Conservation (phyloP, 768 basidiomycete species). For the Lentinus brumalis region DNA sequence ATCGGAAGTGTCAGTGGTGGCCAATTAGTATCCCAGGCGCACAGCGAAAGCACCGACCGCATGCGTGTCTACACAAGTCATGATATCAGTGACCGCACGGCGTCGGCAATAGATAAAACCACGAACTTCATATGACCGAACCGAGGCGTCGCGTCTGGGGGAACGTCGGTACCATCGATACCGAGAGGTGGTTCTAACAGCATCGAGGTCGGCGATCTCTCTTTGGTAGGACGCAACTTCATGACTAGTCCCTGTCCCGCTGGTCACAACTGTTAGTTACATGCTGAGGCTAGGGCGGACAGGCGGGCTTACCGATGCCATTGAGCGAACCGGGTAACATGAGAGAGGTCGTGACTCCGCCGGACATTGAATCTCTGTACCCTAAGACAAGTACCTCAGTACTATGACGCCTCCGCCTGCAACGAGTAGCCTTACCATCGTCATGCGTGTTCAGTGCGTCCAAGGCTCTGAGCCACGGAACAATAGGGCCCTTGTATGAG, state of each 20-base stretch:
- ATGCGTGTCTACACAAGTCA: constrained; percentile 54
- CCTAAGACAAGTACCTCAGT: constrained; percentile 24
- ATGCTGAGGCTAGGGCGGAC: background rate
- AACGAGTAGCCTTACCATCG: constrained; percentile 27
- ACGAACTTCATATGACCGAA: constrained; percentile 78
- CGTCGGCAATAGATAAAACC: background rate
- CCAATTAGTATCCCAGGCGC: background rate
- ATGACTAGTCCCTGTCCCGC: constrained; percentile 81
- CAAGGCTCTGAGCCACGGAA: constrained; percentile 68
- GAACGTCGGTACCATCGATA: constrained; percentile 41
- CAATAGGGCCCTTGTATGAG: constrained; percentile 51
- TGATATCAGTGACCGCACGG: background rate
- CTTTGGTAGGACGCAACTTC: constrained; percentile 70
- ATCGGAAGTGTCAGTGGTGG: constrained; percentile 3
- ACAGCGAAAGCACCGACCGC: constrained; percentile 36
- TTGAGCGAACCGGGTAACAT: constrained; percentile 72
- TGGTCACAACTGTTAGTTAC: constrained; percentile 23
- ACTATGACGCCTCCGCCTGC: background rate
- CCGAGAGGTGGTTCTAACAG: constrained; percentile 74
- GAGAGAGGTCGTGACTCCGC: constrained; percentile 74
- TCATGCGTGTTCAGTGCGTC: constrained; percentile 81
- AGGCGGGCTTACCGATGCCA: constrained; percentile 51
- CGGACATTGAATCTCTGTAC: constrained; percentile 59
- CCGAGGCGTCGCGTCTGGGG: constrained; percentile 30
- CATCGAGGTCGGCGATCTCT: constrained; percentile 67